Evolutionary conservation across 495 filamentous ascomycete genomes (phyloP), one percentile per base, ranked within the genome.

Genomic region (Penicillium salamii): DNA sequence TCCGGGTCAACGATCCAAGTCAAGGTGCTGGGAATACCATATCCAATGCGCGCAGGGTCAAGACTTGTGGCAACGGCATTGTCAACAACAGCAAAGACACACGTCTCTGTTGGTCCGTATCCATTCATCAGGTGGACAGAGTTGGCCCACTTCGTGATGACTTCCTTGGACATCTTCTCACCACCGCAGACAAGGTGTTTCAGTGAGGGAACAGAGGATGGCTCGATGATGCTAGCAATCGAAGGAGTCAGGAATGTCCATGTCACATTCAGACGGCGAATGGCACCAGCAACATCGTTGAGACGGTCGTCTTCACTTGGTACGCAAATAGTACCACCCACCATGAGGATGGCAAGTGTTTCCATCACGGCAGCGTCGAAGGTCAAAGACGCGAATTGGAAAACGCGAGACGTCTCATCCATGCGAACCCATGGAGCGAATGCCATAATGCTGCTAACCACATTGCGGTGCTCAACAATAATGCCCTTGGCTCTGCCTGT

Each of bases 241-340:
- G 79, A 78, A 0, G 80, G 78, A 1, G 81, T 85, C 34, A 83
- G 61, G 55, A 77, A 69, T 1, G 72, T 65, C 67, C 74, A 79
- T 1, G 69, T 73, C 5, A 80, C 78, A 11, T 69, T 57, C 58
- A 79, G 62, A 1, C 70, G 70, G 33, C 67, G 66, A 7, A 82
- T 82, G 3, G 70, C 69, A 40, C 69, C 70, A 8, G 68, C 60
- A 14, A 80, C 58, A 55, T 80, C 71, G 36, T 75, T 77, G 14
- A 79, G 57, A 6, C 80, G 66, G 9, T 83, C 77, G 8, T 84
- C 65, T 34, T 83, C 78, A 55, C 72, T 77, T 2, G 81, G 82
- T 24, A 88, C 72, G 58, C 84, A 88, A 3, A 85, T 67, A 45
- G 73, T 79, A 20, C 76, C 84, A 15, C 84, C 84, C n/a, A 70